phyloP scores from a whole-genome alignment of 176 grass and related monocot genomes.

The Zizania latifolia region DNA sequence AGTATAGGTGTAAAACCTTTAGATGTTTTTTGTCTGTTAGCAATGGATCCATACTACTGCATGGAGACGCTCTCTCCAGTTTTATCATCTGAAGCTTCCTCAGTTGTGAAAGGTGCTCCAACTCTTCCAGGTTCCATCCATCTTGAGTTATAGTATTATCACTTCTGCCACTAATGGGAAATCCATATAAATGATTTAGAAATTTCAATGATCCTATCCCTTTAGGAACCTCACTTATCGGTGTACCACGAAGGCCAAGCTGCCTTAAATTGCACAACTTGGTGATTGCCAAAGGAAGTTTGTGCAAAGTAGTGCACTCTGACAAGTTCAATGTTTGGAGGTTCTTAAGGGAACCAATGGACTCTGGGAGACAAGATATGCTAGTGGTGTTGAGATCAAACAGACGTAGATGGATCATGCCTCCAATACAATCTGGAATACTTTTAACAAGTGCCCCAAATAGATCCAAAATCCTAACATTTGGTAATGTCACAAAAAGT shows the following conservation, averaged over 20 bases:
- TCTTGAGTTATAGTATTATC: not conserved
- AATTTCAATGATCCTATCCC: not conserved
- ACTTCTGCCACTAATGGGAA: not conserved
- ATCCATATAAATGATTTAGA: constrained; percentile 10
- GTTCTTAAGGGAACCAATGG: constrained; percentile 5
- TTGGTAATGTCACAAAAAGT: too few relatives aligned
- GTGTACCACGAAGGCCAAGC: not conserved
- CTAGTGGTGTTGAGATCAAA: not conserved
- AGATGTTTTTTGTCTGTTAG: too few relatives aligned
- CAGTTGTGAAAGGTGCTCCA: too few relatives aligned
- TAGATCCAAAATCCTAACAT: too few relatives aligned
- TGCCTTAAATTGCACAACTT: not conserved
- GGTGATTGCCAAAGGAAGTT: not conserved
- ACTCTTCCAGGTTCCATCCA: too few relatives aligned
- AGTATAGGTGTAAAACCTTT: not conserved
- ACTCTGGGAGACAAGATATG: constrained; percentile 4
- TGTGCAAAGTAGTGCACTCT: not conserved
- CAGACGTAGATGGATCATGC: not conserved
- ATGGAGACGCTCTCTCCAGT: not conserved
- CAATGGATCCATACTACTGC: too few relatives aligned
- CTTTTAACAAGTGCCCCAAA: not conserved
- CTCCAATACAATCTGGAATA: not conserved
- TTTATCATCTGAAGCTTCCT: too few relatives aligned
- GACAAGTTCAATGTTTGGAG: constrained; percentile 20
- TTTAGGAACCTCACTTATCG: constrained; percentile 20